These are phyloP conservation scores for Linderina pennispora DNA, from an alignment of 192 early-diverging fungal genomes.

Conservation along the genomic window DNA sequence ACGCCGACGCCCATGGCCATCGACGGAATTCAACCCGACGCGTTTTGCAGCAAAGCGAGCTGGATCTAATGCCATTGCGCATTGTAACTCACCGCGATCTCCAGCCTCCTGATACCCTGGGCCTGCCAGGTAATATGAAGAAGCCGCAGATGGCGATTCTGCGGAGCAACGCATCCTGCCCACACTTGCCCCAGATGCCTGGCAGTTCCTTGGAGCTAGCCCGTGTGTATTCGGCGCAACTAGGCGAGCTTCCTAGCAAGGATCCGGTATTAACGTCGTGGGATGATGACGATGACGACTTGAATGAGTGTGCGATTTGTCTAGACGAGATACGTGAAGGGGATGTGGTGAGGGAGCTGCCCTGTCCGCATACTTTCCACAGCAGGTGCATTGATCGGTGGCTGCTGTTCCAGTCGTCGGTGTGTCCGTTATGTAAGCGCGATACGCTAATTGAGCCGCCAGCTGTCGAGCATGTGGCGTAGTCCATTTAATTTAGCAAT, in stretches of 20 bases:
- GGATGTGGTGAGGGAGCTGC: conserved; percentile 27
- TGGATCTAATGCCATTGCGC: conserved; percentile 30
- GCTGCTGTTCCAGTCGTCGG: conserved; percentile 40
- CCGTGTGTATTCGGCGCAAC: too few species aligned
- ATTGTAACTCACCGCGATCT: conserved; percentile 7
- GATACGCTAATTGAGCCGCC: conserved; percentile 19
- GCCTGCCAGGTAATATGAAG: too few species aligned
- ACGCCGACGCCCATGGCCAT: too few species aligned
- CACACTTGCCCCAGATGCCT: too few species aligned
- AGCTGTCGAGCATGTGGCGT: not conserved
- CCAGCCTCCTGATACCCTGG: not conserved
- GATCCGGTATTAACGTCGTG: too few species aligned
- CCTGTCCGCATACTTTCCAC: conserved; percentile 45
- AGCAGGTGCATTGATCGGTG: conserved; percentile 44
- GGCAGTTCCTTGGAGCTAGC: too few species aligned
- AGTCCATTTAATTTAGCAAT: too few species aligned
- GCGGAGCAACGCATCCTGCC: too few species aligned
- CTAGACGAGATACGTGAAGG: conserved; percentile 32
- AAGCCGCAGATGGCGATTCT: too few species aligned
- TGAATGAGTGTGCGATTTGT: conserved; percentile 48
- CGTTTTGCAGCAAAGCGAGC: conserved; percentile 26
- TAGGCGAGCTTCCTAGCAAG: too few species aligned
- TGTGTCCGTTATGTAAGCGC: conserved; percentile 45
- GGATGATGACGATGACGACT: too few species aligned
- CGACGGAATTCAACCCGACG: conserved; percentile 13